These are phyloP conservation scores for Salvia miltiorrhiza DNA, from an alignment of 257 asterid genomes.

Conservation along the genomic window DNA sequence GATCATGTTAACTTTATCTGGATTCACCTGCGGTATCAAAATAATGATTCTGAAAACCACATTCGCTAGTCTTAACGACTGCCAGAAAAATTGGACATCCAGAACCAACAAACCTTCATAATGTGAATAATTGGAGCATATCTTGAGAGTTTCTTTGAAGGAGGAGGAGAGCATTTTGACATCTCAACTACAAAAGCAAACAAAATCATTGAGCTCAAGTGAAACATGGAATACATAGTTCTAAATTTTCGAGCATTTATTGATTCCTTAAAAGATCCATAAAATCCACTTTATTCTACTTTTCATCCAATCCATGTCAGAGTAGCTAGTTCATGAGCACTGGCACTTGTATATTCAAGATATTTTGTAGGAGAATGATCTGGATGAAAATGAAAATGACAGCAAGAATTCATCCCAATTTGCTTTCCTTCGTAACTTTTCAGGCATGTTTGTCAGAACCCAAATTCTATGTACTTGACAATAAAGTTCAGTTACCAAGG, in stretches of 20 bases:
- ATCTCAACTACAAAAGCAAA: conserved; percentile 68
- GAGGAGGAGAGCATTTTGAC: conserved; percentile 90
- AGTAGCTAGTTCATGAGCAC: neutral
- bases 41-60: conserved; percentile 23
- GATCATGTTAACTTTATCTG: conserved; percentile 74
- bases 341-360: neutral
- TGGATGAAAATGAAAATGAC: neutral
- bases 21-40: conserved; percentile 53
- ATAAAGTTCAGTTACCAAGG: conserved; percentile 55
- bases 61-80: conserved; percentile 1
- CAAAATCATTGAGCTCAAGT: conserved; percentile 19
- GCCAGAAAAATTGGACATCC: conserved; percentile 14
- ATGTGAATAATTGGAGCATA: conserved; percentile 91
- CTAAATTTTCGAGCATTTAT: neutral
- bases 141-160: conserved; percentile 72
- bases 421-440: neutral
- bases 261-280: neutral
- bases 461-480: neutral
- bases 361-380: neutral
- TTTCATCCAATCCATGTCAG: conserved; percentile 1
- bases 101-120: conserved; percentile 73
- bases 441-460: neutral
- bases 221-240: conserved; percentile 5
- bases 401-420: neutral
- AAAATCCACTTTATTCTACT: neutral